Percentiles rank a stretch among this genome's conserved stretches.
These are phyloP conservation scores for Wickerhamiella australiensis DNA, from an alignment of 805 yeast genomes.

Conservation along the genomic window DNA sequence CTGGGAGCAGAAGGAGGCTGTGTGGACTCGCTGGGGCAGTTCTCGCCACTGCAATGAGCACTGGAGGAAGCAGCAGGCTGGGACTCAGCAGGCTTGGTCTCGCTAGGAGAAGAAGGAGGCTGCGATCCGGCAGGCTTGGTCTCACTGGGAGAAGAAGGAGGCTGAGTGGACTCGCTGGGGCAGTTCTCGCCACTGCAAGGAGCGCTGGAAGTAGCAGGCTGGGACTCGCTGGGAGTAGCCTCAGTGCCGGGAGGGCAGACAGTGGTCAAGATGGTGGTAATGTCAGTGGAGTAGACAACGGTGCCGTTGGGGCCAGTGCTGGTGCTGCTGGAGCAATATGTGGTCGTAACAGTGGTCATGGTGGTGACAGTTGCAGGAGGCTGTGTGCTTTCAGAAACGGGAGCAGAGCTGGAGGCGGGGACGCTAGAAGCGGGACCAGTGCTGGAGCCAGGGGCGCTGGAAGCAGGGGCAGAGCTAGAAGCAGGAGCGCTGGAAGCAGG, in stretches of 20 bases:
- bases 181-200: too few species aligned
- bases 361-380: not conserved
- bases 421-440: not conserved
- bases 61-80: not conserved
- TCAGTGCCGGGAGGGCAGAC: constrained; percentile 1
- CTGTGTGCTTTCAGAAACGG: not conserved
- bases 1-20: not conserved
- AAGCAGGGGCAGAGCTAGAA: not conserved
- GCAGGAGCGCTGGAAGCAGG: constrained; percentile 3
- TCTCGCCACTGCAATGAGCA: not conserved
- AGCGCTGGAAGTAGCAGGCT: not conserved
- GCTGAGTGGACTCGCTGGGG: too few species aligned
- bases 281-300: not conserved
- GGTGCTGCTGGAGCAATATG: not conserved
- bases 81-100: not conserved
- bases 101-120: not conserved
- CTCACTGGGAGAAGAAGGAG: not conserved
- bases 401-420: not conserved
- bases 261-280: constrained; percentile 11
- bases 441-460: not conserved
- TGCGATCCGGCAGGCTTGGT: not conserved
- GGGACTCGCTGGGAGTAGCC: not conserved
- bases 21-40: not conserved
- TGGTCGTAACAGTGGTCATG: constrained; percentile 7
- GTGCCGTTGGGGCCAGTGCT: constrained; percentile 9